Evolutionary conservation across 371 early-diverging fungal species (phyloP).

Genomic region (Mucor sp.): DNA sequence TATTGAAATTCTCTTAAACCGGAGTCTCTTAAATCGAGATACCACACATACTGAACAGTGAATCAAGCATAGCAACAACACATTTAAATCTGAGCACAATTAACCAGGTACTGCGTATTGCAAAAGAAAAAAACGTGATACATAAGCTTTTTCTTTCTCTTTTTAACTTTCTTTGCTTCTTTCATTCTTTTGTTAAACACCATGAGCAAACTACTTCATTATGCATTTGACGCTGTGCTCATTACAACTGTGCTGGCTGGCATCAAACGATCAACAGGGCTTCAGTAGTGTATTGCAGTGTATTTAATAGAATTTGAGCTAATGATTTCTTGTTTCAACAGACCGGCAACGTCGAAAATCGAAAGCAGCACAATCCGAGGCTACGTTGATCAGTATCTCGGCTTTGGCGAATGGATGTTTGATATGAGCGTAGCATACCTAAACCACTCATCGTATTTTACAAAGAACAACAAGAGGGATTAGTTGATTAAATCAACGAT

Average conservation of each 20-base stretch:
- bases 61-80: too few species aligned
- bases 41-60: too few species aligned
- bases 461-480: conserved; percentile 37
- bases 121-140: neutral
- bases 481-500: neutral
- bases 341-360: conserved; percentile 59
- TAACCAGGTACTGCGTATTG: neutral
- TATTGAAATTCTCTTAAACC: too few species aligned
- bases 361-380: conserved; percentile 54
- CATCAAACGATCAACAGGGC: conserved; percentile 70
- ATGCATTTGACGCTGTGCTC: conserved; percentile 70
- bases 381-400: conserved; percentile 63
- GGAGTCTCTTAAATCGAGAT: too few species aligned
- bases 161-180: neutral
- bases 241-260: conserved; percentile 79
- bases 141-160: neutral
- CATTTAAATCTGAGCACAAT: too few species aligned
- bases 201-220: conserved; percentile 63
- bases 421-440: conserved; percentile 62
- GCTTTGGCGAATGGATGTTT: conserved; percentile 69
- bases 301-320: neutral
- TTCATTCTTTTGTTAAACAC: neutral
- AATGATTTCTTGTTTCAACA: conserved; percentile 8
- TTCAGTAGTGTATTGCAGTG: conserved; percentile 40
- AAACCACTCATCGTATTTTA: conserved; percentile 63